Percentiles rank a stretch among this genome's conserved stretches.
Evolutionary conservation across 2,329 filamentous ascomycete genomes (phyloP).

Genomic region (Fusarium agapanthi): DNA sequence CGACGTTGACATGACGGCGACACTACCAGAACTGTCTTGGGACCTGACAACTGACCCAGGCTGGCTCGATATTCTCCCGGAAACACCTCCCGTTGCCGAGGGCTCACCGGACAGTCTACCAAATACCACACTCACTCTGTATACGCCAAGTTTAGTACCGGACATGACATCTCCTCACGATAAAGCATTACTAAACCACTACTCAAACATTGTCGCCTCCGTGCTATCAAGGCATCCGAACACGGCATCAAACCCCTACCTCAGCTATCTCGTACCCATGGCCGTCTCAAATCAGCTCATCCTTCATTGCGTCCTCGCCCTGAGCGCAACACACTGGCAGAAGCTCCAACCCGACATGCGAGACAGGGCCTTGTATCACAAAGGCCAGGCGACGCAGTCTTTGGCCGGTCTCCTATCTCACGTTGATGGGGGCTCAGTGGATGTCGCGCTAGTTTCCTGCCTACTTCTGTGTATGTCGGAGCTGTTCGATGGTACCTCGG

Average conservation of each 20-base stretch:
- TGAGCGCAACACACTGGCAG: conserved; percentile 5
- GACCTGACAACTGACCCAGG: background rate
- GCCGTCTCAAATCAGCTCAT: background rate
- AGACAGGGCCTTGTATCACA: background rate
- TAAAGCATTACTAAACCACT: background rate
- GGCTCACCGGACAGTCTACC: background rate
- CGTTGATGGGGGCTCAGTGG: background rate
- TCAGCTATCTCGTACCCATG: conserved; percentile 3
- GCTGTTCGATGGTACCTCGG: background rate
- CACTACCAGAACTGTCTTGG: background rate
- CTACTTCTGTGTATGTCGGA: conserved; percentile 1
- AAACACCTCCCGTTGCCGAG: background rate
- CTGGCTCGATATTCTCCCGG: background rate
- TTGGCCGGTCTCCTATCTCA: background rate
- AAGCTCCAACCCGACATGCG: conserved; percentile 6
- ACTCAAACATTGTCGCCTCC: background rate
- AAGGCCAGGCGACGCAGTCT: background rate
- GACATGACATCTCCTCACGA: conserved; percentile 4
- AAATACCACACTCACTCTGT: background rate
- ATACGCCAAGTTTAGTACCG: background rate
- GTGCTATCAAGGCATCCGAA: conserved; percentile 2
- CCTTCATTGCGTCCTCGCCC: background rate
- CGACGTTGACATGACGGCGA: background rate
- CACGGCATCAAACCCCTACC: background rate
- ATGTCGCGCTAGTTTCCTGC: background rate